Evolutionary conservation across 164 flowering plant species (phyloP), one percentile per base, ranked within the genome.

Genomic region (Tinospora cordifolia): DNA sequence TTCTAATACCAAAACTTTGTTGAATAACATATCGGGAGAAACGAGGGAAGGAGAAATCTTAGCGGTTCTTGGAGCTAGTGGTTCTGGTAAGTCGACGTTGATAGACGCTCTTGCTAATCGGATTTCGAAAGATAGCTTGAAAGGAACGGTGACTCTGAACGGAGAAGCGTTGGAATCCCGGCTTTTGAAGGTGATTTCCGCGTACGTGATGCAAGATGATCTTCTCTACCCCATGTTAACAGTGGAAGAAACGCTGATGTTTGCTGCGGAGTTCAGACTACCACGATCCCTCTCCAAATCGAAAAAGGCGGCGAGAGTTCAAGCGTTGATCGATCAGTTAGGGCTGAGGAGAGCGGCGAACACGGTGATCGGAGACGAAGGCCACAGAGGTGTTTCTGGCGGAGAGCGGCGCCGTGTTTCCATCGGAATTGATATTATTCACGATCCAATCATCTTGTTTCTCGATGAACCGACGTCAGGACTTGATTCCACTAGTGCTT

Each of bases 401-500:
- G 90, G 90, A 1, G 88, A 87, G 54, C 68, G 88, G 3, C 79
- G 88, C 7, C 79, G 90, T 0, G 90, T 87, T 1, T 87, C 90
- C 4, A 87, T 87, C 41, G 90, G 90, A 22, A 85, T 76, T 65
- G 90, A 87, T 74, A 85, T 87, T 3, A 84, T 87, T 59, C 90
- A 87, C 72, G 90, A 87, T 41, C 90, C 90, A 7, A 87, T 87
- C 62, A 58, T 87, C 8, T 69, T 87, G 25, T 84, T 87, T 68
- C 81, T 87, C 14, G 90, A 87, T 68, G 90, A 87, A 21, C 90
- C 90, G 19, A 87, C 90, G 12, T 87, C 90, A 0, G 90, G 90
- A 0, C 82, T 87, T 3, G 90, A 87, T 69, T 87, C 90, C 0
- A 87, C 90, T 9, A 83, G 86, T 59, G 90, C 90, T 4, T 85